These are phyloP conservation scores for Xylariaceae sp. DNA, from an alignment of 2,329 filamentous ascomycete genomes.

Conservation along the genomic window DNA sequence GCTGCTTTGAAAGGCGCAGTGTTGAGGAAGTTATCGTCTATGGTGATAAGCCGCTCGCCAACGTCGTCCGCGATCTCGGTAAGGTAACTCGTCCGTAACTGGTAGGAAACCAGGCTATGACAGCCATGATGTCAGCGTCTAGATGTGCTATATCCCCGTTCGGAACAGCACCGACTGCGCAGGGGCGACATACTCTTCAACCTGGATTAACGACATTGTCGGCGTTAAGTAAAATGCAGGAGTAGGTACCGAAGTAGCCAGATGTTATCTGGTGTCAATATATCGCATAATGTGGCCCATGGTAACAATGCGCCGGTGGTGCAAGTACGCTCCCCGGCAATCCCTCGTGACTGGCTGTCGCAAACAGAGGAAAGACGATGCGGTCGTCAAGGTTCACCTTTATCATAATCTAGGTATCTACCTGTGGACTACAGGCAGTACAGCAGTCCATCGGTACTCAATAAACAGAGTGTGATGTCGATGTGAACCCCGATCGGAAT, in stretches of 20 bases:
- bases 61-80: slow-evolving; percentile 77
- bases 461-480: no score
- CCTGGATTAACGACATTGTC: slow-evolving; percentile 28
- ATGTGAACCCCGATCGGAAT: no score
- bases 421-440: not conserved
- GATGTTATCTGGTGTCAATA: no score
- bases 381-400: no score
- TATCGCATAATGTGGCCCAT: no score
- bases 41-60: slow-evolving; percentile 74
- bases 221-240: slow-evolving; percentile 1
- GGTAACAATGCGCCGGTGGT: not conserved
- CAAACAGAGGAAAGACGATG: no score
- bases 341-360: no score
- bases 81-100: slow-evolving; percentile 74
- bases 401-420: no score
- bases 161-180: no score
- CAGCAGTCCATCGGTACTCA: no score
- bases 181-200: slow-evolving; percentile 25
- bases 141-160: no score
- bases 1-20: slow-evolving; percentile 76
- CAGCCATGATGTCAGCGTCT: slow-evolving; percentile 15
- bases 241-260: not conserved
- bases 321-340: not conserved
- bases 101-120: slow-evolving; percentile 70
- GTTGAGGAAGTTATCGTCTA: slow-evolving; percentile 74